Evolutionary conservation across 1,284 basidiomycete genomes (phyloP).

Genomic region (Austroboletus rostrupii): DNA sequence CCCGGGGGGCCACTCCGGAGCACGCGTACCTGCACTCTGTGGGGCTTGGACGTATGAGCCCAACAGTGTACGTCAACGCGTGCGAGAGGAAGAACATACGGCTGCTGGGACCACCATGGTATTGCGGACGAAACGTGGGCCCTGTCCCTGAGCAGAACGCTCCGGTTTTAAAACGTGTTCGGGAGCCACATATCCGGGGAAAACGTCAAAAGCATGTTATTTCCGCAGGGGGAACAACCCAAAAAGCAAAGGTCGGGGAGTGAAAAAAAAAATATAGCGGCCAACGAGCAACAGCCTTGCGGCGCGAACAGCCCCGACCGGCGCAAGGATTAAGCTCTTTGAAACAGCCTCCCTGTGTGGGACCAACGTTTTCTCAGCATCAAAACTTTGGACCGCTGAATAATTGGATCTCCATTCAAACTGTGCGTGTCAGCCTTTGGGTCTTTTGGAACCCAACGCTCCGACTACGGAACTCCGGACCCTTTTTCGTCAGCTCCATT

Average conservation of each 20-base stretch:
- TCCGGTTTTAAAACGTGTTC: background rate
- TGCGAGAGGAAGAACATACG: background rate
- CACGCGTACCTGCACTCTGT: slow-evolving; percentile 27
- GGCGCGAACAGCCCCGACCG: no score
- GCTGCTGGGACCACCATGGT: background rate
- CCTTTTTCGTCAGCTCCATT: no score
- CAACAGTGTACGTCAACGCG: no score
- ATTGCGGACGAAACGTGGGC: background rate
- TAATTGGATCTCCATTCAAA: background rate
- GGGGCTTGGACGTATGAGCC: background rate
- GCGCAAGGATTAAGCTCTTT: no score
- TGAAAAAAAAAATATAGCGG: no score
- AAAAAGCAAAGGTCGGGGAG: background rate
- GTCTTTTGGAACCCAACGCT: no score
- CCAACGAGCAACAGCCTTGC: no score
- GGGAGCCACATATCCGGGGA: background rate
- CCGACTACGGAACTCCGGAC: no score
- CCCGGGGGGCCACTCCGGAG: slow-evolving; percentile 51
- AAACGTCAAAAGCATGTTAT: background rate
- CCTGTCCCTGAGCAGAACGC: background rate
- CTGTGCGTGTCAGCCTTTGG: background rate
- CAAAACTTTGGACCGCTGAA: background rate
- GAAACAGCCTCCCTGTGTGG: no score
- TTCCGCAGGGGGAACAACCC: background rate
- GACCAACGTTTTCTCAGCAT: background rate